Evolutionary conservation across 306 rosid species (phyloP), one percentile per base, ranked within the genome.

Genomic region (Alnus rubra): DNA sequence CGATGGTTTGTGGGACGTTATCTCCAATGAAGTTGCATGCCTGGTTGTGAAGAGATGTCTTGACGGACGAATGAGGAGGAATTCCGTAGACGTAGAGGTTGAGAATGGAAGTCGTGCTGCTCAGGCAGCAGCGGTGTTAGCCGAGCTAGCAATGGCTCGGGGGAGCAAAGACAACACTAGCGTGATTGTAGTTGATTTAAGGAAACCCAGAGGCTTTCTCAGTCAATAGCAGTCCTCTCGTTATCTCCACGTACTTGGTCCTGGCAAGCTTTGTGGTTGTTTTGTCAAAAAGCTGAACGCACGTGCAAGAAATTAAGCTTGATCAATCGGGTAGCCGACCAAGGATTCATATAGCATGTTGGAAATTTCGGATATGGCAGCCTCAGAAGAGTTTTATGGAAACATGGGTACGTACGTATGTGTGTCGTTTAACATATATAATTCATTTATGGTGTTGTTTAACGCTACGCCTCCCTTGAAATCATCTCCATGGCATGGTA

Each of bases 1-100:
- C 63, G 98, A 94, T 81, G 98, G 98, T 0, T 82, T 94, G 69
- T 94, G 98, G 97, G 97, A 88, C 35, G 98, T 91, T 1, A 71
- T 94, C 5, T 82, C 98, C 0, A 89, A 88, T 9, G 91, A 92
- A 58, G 59, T 79, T 58, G 97, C 97, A 2, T 89, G 97, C 68
- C 87, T 80, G 39, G 81, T 89, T 42, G 97, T 91, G 49, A 91
- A 89, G 84, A 89, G 85, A 85, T 88, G 88, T 70, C 83, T 94
- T 9, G 77, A 72, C 2, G 88, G 93, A 8, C 74, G 67, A 77
- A 65, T 76, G 23, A 88, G 73, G 68, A 81, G 79, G 52, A 65
- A 74, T 23, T 76, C 84, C 70, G 1, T 69, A 1, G 80, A 69
- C 0, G 80, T 23, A 23, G 28, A 71, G 56, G 68, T 33, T 59